phyloP scores from a whole-genome alignment of 2,329 filamentous ascomycete genomes.

The Alternaria dauci region DNA sequence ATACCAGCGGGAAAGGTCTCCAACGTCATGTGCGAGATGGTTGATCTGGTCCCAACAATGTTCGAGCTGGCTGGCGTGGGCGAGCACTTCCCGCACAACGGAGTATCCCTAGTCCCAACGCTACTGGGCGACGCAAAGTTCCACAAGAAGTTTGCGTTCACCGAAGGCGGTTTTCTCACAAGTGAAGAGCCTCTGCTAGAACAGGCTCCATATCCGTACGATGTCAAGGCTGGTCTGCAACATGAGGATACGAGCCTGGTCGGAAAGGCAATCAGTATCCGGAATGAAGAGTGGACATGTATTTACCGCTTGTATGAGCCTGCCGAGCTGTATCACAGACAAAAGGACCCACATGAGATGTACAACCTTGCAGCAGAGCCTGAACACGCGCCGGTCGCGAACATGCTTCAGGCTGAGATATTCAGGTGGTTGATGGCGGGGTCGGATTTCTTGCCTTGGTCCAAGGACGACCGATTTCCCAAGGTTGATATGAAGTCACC shows the following conservation, averaged over 20 bases:
- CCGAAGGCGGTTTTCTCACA: constrained; percentile 57
- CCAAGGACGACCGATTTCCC: too few relatives aligned
- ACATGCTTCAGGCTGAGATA: too few relatives aligned
- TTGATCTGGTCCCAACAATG: constrained; percentile 57
- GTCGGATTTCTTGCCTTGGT: too few relatives aligned
- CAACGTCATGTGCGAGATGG: constrained; percentile 54
- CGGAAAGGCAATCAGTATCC: constrained; percentile 54
- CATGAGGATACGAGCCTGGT: constrained; percentile 56
- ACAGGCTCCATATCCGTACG: constrained; percentile 56
- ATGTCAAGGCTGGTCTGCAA: constrained; percentile 57
- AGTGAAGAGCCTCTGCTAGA: constrained; percentile 58
- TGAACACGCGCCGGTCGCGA: not conserved
- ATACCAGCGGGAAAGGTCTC: too few relatives aligned
- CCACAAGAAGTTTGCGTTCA: constrained; percentile 56
- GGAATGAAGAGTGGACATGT: constrained; percentile 53
- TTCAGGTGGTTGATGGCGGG: too few relatives aligned
- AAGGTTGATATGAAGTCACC: too few relatives aligned
- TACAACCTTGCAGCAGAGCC: constrained; percentile 50
- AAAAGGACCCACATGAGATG: constrained; percentile 44
- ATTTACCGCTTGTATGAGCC: constrained; percentile 59
- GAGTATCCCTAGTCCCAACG: constrained; percentile 43
- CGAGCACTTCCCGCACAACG: constrained; percentile 55
- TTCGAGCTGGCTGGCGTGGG: constrained; percentile 52
- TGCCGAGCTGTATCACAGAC: constrained; percentile 54
- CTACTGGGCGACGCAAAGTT: constrained; percentile 1